Conservation (phyloP, 345 rosid genomes). For the Brassica rapa region DNA sequence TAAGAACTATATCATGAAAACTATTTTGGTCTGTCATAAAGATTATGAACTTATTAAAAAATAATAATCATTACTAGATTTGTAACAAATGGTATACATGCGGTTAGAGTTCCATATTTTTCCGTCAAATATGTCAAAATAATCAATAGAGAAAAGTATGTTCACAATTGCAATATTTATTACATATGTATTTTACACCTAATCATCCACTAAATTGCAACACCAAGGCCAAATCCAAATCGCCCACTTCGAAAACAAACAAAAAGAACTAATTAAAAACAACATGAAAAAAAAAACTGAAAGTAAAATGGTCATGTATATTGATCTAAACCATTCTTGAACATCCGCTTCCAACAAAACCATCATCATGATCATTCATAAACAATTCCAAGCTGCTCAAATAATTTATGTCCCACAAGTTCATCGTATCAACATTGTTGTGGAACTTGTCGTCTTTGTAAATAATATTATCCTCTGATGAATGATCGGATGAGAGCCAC, state of each 20-base stretch:
- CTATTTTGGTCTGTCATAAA: not conserved
- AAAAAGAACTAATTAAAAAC: not conserved
- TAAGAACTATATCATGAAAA: not conserved
- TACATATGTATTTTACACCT: constrained; percentile 31
- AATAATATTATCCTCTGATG: constrained; percentile 3
- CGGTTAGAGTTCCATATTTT: not conserved
- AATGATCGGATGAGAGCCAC: constrained; percentile 29
- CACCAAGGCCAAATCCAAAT: constrained; percentile 22
- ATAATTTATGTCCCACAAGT: constrained; percentile 60
- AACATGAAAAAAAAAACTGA: not conserved
- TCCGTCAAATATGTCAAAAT: not conserved
- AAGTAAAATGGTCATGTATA: constrained; percentile 34
- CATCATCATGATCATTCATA: constrained; percentile 40
- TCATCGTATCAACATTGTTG: constrained; percentile 36
- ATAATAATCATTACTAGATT: not conserved
- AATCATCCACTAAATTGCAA: constrained; percentile 24
- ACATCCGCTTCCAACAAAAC: constrained; percentile 36
- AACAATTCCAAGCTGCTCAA: constrained; percentile 62
- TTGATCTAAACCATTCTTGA: constrained; percentile 36
- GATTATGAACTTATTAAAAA: not conserved
- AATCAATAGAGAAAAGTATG: not conserved
- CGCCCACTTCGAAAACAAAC: constrained; percentile 1
- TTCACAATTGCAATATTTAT: constrained; percentile 31
- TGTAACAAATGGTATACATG: not conserved
- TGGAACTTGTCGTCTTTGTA: constrained; percentile 24